Evolutionary conservation across 371 early-diverging fungal species (phyloP), one percentile per base, ranked within the genome.

Genomic region (Thermomucor indicae-seudaticae): DNA sequence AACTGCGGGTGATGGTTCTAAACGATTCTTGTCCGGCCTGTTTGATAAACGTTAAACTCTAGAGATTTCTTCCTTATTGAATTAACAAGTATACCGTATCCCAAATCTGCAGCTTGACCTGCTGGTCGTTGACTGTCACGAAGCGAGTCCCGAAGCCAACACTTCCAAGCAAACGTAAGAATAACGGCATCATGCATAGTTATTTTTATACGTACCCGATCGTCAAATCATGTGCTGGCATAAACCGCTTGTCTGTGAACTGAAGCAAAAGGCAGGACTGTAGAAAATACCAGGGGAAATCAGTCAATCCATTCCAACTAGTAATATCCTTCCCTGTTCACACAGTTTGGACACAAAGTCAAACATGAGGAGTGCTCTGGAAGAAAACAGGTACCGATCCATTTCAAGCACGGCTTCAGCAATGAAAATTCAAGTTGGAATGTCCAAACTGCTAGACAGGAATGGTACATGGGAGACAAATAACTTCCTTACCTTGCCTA

Each of bases 51-150:
- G n/a, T n/a, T n/a, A n/a, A n/a, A n/a, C n/a, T n/a, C n/a, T n/a
- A n/a, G n/a, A n/a, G n/a, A n/a, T n/a, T n/a, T n/a, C n/a, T 37
- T 39, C 11, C 6, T 35, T 17, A 49, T 10, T 16, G 25, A 57
- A n/a, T n/a, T n/a, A n/a, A n/a, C n/a, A n/a, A n/a, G 10, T 88
- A 81, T 62, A 93, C 95, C 12, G 99, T 98, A 69, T 99, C 99
- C 99, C 99, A 99, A 48, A 98, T 93, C 74, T 98, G 98, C 17
- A 99, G 80, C 70, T 97, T 97, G 59, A 97, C 86, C 55, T 83
- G 85, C 55, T 89, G 86, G 51, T 81, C 81, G 47, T 88, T 87
- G 35, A 95, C 75, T 27, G 73, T 78, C 53, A 91, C 83, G 49
- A 88, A 86, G 39, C 86, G 80, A 44, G 91, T 84, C 23, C 91